phyloP scores from a whole-genome alignment of 768 basidiomycete genomes.

The Paxillus ammoniavirescens region DNA sequence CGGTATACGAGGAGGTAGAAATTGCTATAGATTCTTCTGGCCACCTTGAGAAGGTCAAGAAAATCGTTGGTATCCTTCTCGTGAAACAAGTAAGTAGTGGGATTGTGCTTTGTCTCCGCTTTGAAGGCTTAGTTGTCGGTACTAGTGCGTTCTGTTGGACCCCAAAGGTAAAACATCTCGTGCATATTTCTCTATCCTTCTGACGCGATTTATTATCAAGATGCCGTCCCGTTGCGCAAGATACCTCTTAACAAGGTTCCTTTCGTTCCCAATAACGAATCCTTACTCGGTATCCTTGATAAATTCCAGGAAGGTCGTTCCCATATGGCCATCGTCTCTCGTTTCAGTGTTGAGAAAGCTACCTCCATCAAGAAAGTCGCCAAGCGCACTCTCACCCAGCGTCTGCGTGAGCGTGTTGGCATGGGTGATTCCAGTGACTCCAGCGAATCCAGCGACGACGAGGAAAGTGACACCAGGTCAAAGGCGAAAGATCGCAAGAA shows the following conservation, averaged over 20 bases:
- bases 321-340: slow-evolving; percentile 89
- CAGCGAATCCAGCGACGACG: slow-evolving; percentile 45
- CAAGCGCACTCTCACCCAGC: slow-evolving; percentile 76
- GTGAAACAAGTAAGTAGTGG: slow-evolving; percentile 62
- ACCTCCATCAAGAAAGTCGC: slow-evolving; percentile 82
- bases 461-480: slow-evolving; percentile 25
- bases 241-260: slow-evolving; percentile 86
- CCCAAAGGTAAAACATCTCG: slow-evolving; percentile 56
- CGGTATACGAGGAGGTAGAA: slow-evolving; percentile 78
- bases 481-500: slow-evolving; percentile 17
- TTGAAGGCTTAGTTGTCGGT: background rate
- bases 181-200: background rate
- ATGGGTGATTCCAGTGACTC: slow-evolving; percentile 64
- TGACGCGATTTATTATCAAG: slow-evolving; percentile 34
- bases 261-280: slow-evolving; percentile 83
- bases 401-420: slow-evolving; percentile 71
- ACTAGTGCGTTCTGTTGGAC: slow-evolving; percentile 74
- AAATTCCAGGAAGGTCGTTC: slow-evolving; percentile 88
- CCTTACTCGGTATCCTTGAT: slow-evolving; percentile 81
- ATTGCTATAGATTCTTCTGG: slow-evolving; percentile 40
- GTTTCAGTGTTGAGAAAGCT: slow-evolving; percentile 70
- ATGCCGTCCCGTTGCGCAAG: slow-evolving; percentile 78
- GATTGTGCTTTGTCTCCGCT: background rate
- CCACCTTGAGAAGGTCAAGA: slow-evolving; percentile 61
- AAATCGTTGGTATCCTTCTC: slow-evolving; percentile 81